Percentiles rank a stretch among this genome's conserved stretches.
Evolutionary conservation across 1,284 basidiomycete genomes (phyloP).

Genomic region (Cutaneotrichosporon mucoides): DNA sequence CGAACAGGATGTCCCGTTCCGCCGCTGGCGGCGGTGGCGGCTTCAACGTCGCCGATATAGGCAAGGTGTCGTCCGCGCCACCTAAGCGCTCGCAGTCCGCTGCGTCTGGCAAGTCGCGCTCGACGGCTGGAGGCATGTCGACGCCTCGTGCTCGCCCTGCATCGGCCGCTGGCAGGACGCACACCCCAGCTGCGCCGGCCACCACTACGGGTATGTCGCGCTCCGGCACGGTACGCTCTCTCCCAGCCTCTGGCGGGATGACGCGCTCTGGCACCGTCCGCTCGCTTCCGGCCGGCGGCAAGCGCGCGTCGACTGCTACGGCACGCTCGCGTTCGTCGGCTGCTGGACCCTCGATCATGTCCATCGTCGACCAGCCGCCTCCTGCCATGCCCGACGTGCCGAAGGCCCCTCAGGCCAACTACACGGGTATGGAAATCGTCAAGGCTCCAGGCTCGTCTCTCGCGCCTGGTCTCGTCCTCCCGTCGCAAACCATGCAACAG

Average conservation of each 20-base stretch:
- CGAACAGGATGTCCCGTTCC: constrained; percentile 33
- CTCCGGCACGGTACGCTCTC: no score
- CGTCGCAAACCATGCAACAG: neutral
- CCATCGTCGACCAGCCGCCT: constrained; percentile 29
- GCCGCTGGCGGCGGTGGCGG: neutral
- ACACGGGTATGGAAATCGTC: constrained; percentile 22
- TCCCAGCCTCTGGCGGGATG: neutral
- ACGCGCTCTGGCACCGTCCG: constrained; percentile 9
- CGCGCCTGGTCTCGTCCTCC: constrained; percentile 15
- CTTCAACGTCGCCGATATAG: constrained; percentile 42
- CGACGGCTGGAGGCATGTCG: constrained; percentile 22
- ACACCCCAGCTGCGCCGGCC: constrained; percentile 1
- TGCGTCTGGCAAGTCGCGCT: constrained; percentile 32
- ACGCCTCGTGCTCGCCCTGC: constrained; percentile 5
- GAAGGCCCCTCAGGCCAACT: constrained; percentile 41
- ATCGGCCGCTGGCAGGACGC: neutral
- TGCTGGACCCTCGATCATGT: constrained; percentile 29
- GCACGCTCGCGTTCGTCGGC: constrained; percentile 5
- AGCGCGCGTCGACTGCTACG: constrained; percentile 16
- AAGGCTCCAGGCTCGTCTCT: constrained; percentile 44
- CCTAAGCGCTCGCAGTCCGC: constrained; percentile 21
- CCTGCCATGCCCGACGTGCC: constrained; percentile 47
- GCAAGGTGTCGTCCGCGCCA: constrained; percentile 14
- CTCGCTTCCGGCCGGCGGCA: neutral
- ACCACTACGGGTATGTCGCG: neutral